phyloP scores from a whole-genome alignment of 208 protist species.

The Jaenimonas drosophilae region DNA sequence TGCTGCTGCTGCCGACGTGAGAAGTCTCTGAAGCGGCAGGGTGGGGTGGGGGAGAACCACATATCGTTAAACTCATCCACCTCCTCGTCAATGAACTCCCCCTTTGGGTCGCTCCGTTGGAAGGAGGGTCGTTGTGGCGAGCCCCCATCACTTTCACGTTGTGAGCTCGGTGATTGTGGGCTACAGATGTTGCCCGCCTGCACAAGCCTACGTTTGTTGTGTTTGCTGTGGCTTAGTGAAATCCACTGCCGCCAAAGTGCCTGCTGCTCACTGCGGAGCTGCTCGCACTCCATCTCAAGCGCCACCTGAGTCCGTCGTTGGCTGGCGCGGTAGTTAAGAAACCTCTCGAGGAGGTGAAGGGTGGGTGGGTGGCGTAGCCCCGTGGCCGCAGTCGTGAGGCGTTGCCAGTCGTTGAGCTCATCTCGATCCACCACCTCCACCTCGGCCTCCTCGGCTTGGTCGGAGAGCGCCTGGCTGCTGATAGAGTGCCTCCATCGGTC shows the following conservation, averaged over 20 bases:
- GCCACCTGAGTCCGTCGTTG: constrained; percentile 14
- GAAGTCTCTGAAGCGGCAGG: not conserved
- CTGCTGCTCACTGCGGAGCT: constrained; percentile 17
- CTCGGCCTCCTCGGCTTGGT: not conserved
- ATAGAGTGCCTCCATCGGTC: too few species aligned
- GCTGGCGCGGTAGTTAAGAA: constrained; percentile 17
- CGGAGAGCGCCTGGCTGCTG: not conserved
- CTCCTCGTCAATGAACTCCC: not conserved
- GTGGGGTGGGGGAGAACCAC: not conserved
- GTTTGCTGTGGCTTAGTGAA: not conserved
- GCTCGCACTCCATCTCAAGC: constrained; percentile 10
- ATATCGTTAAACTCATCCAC: not conserved
- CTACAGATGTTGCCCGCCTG: too few species aligned
- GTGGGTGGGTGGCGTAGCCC: not conserved
- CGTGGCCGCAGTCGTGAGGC: not conserved
- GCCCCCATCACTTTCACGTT: not conserved
- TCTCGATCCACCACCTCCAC: too few species aligned
- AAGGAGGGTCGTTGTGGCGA: not conserved
- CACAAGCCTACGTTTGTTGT: not conserved
- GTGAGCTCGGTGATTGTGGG: too few species aligned
- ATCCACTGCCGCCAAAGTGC: constrained; percentile 9
- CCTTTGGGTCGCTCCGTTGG: not conserved
- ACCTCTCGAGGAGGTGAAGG: constrained; percentile 12
- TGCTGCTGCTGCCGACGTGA: constrained; percentile 3
- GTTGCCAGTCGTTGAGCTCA: not conserved